Base-by-base conservation (phyloP, 768 basidiomycete species). In the Clitopilus hobsonii region DNA sequence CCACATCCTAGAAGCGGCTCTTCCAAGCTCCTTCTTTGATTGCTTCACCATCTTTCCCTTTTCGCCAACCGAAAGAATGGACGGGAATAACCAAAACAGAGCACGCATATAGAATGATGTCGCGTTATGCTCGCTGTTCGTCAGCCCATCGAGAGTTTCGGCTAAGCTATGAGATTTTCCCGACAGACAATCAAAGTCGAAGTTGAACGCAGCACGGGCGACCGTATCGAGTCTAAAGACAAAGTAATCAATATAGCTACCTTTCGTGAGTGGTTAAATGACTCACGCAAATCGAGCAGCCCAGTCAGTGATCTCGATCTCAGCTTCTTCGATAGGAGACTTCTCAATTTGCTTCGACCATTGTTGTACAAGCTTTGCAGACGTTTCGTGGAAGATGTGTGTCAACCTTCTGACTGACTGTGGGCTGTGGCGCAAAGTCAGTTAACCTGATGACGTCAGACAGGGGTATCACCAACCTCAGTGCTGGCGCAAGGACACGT, bases 101-200 rank as follows among this genome's bases (percentile, higher is more conserved):
- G 85, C 80, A 32, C 82, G 78, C 74, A 84, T 84, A 59, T 84
- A 84, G 63, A 85, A 84, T 3, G 81, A 81, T 49, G 78, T 76
- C n/a, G 61, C 60, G 30, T 73, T 81, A 61, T 83, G 78, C 62
- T 85, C 77, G 48, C 77, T 79, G 63, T 84, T 84, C n/a, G 82
- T 85, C 23, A 86, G 68, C 24, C 77, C 76, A 60, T 86, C 81
- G 41, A 86, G 66, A 6, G 82, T 71, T 57, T 79, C 75, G 20
- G 80, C 74, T 2, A 86, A 65, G 22, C 72, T 63, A 60, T 82
- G 75, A 3, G 78, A 68, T 45, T 71, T 70, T 14, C 78, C 80
- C 10, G 74, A 71, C 22, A 86, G 75, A 61, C 80, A 83, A 53
- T 73, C 70, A 52, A 86, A 84, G 64, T 86, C 81, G 55, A 85